Conservation (phyloP, 2,329 filamentous ascomycete genomes). For the Lachnellula willkommii region DNA sequence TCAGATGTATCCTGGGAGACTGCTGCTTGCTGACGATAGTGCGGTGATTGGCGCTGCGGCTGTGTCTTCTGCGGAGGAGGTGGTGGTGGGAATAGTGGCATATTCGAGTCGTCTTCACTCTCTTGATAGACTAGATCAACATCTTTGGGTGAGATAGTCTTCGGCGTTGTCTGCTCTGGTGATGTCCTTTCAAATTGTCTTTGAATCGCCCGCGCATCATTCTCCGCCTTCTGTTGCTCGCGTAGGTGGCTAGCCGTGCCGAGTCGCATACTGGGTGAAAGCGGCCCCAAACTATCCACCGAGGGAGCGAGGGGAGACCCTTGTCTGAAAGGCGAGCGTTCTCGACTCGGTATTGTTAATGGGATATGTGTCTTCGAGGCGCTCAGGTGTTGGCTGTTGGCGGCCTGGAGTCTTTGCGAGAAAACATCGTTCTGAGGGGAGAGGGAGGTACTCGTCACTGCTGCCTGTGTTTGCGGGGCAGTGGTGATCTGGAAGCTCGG, state of each 20-base stretch:
- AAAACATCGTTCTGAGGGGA: constrained; percentile 59
- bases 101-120: constrained; percentile 60
- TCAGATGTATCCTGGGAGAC: constrained; percentile 27
- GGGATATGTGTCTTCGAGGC: constrained; percentile 49
- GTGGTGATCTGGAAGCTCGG: constrained; percentile 58
- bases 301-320: constrained; percentile 56
- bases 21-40: constrained; percentile 24
- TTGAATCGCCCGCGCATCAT: constrained; percentile 45
- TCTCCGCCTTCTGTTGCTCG: constrained; percentile 56
- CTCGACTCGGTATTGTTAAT: constrained; percentile 45
- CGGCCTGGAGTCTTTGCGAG: constrained; percentile 69
- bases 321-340: constrained; percentile 76
- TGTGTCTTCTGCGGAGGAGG: constrained; percentile 25
- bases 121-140: constrained; percentile 82
- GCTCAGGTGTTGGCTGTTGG: constrained; percentile 66
- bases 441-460: constrained; percentile 33
- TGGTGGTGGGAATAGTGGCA: constrained; percentile 65
- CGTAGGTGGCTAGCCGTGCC: constrained; percentile 54
- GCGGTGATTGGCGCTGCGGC: constrained; percentile 41
- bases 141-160: constrained; percentile 93
- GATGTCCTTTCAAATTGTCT: constrained; percentile 35
- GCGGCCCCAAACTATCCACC: constrained; percentile 33
- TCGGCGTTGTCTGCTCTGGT: constrained; percentile 49
- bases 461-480: constrained; percentile 41
- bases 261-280: constrained; percentile 36